These are phyloP conservation scores for Dendrobium huoshanense DNA, from an alignment of 106 monocot species.

Conservation along the genomic window DNA sequence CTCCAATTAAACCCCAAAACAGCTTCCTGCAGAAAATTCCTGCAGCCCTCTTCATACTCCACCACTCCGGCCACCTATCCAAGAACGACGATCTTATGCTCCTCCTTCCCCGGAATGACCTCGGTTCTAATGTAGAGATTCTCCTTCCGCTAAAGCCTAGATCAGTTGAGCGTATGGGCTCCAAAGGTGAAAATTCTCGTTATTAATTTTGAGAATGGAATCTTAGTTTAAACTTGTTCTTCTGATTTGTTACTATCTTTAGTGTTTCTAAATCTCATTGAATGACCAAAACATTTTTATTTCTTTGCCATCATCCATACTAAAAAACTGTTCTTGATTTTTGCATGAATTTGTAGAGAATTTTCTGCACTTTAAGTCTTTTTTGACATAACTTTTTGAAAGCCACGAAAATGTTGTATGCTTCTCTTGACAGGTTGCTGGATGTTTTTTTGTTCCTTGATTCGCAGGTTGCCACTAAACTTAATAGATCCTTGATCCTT, in stretches of 20 bases:
- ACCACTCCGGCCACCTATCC: too few relatives aligned
- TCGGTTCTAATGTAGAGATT: too few relatives aligned
- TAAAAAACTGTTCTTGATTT: neutral
- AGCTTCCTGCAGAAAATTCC: too few relatives aligned
- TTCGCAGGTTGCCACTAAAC: constrained; percentile 62
- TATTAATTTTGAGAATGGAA: neutral
- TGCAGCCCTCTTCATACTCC: too few relatives aligned
- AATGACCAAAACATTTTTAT: neutral
- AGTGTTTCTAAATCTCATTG: neutral
- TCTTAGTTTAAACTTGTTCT: neutral
- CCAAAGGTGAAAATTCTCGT: too few relatives aligned
- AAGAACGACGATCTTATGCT: too few relatives aligned
- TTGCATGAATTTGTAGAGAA: neutral
- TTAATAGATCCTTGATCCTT: constrained; percentile 46
- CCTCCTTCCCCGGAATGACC: too few relatives aligned
- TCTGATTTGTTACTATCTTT: neutral
- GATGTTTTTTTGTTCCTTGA: constrained; percentile 7
- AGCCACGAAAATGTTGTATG: neutral
- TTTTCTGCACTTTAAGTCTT: neutral
- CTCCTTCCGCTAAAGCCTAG: too few relatives aligned
- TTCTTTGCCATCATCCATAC: neutral
- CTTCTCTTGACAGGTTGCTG: neutral
- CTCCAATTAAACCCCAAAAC: too few relatives aligned
- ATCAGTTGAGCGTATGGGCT: too few relatives aligned
- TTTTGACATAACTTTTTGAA: neutral